These are phyloP conservation scores for Pontederia paniculata DNA, from an alignment of 176 grass and related monocot species.

Conservation along the genomic window DNA sequence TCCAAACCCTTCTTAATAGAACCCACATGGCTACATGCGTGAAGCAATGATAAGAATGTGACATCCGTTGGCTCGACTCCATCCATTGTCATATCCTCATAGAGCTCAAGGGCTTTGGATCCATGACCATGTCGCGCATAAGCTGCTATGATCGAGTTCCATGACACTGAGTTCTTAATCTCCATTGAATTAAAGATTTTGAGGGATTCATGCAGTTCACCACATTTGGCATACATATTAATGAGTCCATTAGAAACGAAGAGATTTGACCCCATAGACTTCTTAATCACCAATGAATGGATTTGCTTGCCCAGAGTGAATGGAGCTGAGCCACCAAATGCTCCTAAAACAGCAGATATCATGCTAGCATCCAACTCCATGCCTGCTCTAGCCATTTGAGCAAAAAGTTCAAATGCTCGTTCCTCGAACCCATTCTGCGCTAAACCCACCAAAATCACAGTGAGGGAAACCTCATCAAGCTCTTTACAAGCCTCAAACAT, in stretches of 20 bases:
- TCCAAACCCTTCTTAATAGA: constrained; percentile 58
- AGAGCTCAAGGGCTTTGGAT: constrained; percentile 37
- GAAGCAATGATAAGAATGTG: constrained; percentile 73
- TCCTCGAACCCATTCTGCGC: constrained; percentile 68
- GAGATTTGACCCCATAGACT: constrained; percentile 30
- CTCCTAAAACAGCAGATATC: constrained; percentile 69
- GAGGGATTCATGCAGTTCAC: constrained; percentile 46
- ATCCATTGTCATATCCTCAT: constrained; percentile 55
- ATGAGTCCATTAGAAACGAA: constrained; percentile 78
- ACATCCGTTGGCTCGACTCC: constrained; percentile 54
- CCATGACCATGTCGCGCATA: constrained; percentile 62
- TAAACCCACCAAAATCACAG: constrained; percentile 71
- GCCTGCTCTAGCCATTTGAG: constrained; percentile 31
- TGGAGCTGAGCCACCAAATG: constrained; percentile 47
- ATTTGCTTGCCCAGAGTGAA: constrained; percentile 79
- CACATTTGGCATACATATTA: constrained; percentile 92
- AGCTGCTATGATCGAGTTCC: constrained; percentile 82
- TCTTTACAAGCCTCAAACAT: constrained; percentile 43
- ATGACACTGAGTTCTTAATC: constrained; percentile 46
- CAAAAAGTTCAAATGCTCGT: constrained; percentile 47
- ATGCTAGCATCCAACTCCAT: constrained; percentile 42
- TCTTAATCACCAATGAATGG: constrained; percentile 54
- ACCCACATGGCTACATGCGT: constrained; percentile 72
- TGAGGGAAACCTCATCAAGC: constrained; percentile 56
- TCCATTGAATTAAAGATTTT: constrained; percentile 41